A percentile compares a stretch with the other conserved stretches of the same genome.
These are phyloP conservation scores for Aspergillus chevalieri DNA, from an alignment of 2,329 filamentous ascomycete genomes.

Conservation along the genomic window DNA sequence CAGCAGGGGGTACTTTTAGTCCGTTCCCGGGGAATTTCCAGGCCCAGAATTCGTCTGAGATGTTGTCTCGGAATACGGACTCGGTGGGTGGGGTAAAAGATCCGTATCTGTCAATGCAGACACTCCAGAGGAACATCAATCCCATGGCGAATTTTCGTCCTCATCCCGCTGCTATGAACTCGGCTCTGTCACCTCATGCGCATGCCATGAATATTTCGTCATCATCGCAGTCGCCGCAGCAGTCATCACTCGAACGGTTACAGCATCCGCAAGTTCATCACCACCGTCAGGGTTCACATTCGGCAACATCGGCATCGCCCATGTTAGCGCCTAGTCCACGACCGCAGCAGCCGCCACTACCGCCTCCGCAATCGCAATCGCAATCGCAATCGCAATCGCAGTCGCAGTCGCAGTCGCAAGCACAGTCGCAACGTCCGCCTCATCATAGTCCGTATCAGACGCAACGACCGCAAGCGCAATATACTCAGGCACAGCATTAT, in stretches of 20 bases:
- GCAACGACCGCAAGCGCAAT: constrained; percentile 14
- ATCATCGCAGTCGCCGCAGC: constrained; percentile 28
- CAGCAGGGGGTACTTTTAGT: constrained; percentile 20
- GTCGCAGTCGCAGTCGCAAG: constrained; percentile 16
- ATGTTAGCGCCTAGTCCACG: constrained; percentile 19
- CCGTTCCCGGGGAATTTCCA: constrained; percentile 23
- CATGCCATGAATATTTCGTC: constrained; percentile 25
- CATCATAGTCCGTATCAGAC: constrained; percentile 7
- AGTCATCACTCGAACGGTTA: constrained; percentile 21
- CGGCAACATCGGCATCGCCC: constrained; percentile 16
- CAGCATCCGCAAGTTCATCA: constrained; percentile 9
- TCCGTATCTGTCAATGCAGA: constrained; percentile 21
- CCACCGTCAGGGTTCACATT: constrained; percentile 14
- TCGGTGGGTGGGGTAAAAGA: constrained; percentile 20
- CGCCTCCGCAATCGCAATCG: constrained; percentile 23
- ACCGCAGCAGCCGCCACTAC: constrained; percentile 17
- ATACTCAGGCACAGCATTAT: constrained; percentile 13
- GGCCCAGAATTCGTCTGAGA: constrained; percentile 22
- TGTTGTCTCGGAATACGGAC: constrained; percentile 23
- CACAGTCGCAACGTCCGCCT: constrained; percentile 10
- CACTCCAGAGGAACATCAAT: constrained; percentile 24
- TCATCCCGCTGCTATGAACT: constrained; percentile 19
- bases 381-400: constrained; percentile 23
- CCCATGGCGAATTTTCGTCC: constrained; percentile 25
- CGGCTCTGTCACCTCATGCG: constrained; percentile 21